phyloP scores from a whole-genome alignment of 2,329 filamentous ascomycete species.

The Chalaropsis thielavioides region DNA sequence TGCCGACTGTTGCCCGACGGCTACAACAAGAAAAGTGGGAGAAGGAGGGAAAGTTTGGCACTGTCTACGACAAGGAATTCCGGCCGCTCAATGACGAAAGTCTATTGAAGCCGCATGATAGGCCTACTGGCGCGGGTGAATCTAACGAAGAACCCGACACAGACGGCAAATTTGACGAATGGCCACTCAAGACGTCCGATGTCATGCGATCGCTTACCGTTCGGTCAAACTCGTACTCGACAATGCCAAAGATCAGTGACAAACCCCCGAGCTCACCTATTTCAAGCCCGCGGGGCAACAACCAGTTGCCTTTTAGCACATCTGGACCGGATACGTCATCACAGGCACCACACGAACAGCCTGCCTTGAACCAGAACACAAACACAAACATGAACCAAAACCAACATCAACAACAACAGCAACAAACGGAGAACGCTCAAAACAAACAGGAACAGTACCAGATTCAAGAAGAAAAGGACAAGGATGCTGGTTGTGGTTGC shows the following conservation, averaged over 20 bases:
- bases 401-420: not conserved
- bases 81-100: constrained; percentile 60
- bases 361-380: constrained; percentile 20
- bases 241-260: constrained; percentile 46
- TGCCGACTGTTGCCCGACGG: constrained; percentile 82
- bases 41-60: constrained; percentile 74
- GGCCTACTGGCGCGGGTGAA: not conserved
- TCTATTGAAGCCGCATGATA: constrained; percentile 33
- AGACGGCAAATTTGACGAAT: constrained; percentile 30
- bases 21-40: constrained; percentile 94
- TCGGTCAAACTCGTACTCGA: constrained; percentile 39
- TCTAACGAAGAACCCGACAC: constrained; percentile 20
- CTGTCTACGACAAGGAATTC: constrained; percentile 76
- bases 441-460: constrained; percentile 19
- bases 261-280: constrained; percentile 23
- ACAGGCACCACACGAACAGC: constrained; percentile 8
- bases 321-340: constrained; percentile 8
- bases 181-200: constrained; percentile 41
- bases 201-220: constrained; percentile 30
- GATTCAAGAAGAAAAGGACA: constrained; percentile 26
- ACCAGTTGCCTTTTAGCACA: constrained; percentile 1
- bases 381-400: not conserved
- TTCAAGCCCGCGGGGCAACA: constrained; percentile 23
- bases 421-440: constrained; percentile 1
- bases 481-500: constrained; percentile 35